phyloP scores from a whole-genome alignment of 2,329 filamentous ascomycete species.

The Hymenoscyphus albidus region DNA sequence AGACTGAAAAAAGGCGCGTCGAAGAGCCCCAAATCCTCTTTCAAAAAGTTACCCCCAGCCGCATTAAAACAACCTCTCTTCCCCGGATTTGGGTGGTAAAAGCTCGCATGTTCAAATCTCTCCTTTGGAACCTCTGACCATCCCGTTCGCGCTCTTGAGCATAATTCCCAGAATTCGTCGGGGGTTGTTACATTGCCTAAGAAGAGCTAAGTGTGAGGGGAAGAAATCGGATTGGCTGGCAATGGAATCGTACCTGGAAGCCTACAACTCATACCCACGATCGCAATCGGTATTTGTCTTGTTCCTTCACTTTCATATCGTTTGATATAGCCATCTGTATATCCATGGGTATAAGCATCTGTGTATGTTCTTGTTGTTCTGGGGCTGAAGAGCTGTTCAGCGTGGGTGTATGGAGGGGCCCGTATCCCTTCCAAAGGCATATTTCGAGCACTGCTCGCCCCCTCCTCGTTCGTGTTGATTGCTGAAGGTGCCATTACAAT shows the following conservation, averaged over 20 bases:
- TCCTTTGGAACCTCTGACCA: slow-evolving; percentile 31
- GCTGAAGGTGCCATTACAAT: background rate
- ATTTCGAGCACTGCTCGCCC: slow-evolving; percentile 5
- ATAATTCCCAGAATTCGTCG: slow-evolving; percentile 38
- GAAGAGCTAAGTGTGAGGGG: background rate
- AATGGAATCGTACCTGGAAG: slow-evolving; percentile 27
- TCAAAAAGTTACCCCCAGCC: slow-evolving; percentile 21
- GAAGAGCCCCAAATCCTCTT: slow-evolving; percentile 42
- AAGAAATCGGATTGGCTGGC: background rate
- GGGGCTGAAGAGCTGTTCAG: slow-evolving; percentile 11
- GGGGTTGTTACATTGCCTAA: slow-evolving; percentile 35
- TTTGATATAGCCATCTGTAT: slow-evolving; percentile 26
- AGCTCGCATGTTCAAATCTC: slow-evolving; percentile 48
- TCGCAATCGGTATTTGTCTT: slow-evolving; percentile 36
- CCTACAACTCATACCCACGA: slow-evolving; percentile 39
- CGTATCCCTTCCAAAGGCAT: background rate
- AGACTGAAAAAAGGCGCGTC: slow-evolving; percentile 56
- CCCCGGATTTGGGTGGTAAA: slow-evolving; percentile 47
- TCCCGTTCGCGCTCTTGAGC: slow-evolving; percentile 35
- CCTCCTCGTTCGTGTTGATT: slow-evolving; percentile 14
- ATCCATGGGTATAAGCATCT: slow-evolving; percentile 27
- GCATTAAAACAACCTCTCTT: slow-evolving; percentile 21
- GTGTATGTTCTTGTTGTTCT: slow-evolving; percentile 10
- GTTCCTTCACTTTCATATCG: slow-evolving; percentile 6
- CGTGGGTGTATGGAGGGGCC: slow-evolving; percentile 8